Base-by-base conservation (phyloP, 148 eudicot genomes). In the Rhododendron ovatum region DNA sequence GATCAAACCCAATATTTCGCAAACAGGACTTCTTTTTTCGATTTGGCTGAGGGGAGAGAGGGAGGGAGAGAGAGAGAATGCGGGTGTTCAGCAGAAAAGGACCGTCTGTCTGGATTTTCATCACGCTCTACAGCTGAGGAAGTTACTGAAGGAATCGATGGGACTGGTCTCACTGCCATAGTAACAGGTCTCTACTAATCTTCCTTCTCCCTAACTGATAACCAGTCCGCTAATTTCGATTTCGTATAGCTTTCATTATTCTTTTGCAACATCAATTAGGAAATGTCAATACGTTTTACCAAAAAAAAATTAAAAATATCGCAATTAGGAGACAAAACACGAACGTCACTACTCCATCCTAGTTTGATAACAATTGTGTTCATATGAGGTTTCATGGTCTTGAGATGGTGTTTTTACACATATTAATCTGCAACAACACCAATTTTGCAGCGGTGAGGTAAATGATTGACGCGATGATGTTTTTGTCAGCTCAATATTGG, bases 81-180 rank as follows among this genome's bases (percentile, higher is more conserved):
- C 89, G 93, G 94, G n/a, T 82, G 33, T 91, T 92, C 86, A 78
- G 89, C 53, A 88, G 89, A 63, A 89, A 89, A 85, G 93, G 94
- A 12, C 82, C 93, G 43, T 92, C 93, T 80, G 93, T 30, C 30
- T 30, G 30, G 96, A 65, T 92, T 91, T 82, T 92, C 93, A 15
- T 80, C 87, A 15, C 82, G 83, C 47, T 91, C 92, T 10, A 94
- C 96, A 18, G 96, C 96, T 37, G 93, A 94, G 61, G 89, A 93
- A 84, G 95, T 94, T 61, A 93, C 95, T n/a, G 45, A 86, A 86
- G 96, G 93, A 67, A 89, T 93, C 63, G 93, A 94, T 69, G 96
- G 88, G 14, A 65, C 89, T 87, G 90, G 89, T 30, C 92, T 94
- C 78, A 93, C 95, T 65, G 96, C 96, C 87, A 92, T 94, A 82